Base-by-base conservation (phyloP, 768 basidiomycete genomes). In the Termitomyces bulborhizus region DNA sequence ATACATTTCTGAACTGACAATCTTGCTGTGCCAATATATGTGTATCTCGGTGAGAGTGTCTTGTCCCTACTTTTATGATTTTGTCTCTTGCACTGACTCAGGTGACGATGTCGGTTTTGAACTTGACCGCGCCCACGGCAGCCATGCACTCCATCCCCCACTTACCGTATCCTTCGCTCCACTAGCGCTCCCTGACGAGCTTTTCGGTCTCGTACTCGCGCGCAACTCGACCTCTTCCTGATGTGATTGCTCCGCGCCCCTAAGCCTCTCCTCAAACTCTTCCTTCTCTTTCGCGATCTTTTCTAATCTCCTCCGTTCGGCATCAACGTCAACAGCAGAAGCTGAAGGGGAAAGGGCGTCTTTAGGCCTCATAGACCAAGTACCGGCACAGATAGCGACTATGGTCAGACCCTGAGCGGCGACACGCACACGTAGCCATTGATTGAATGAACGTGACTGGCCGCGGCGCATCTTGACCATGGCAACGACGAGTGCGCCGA, bases 371-470 rank as follows among this genome's bases (percentile, higher is more conserved):
- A 69, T 40, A 15, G 55, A 58, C 53, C 72, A 72, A 2, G 72
- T 68, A 1, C 76, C 76, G 1, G 70, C 77, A 46, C 84, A 80
- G 57, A 88, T 73, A 6, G 86, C 84, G 29, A 79, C 79, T 57
- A 92, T 67, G 0, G 90, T 91, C 37, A 85, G 66, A 1, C 86
- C 86, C 65, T 93, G 90, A 4, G 87, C 79, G 15, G 79, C 77
- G 8, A 93, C 85, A 52, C 90, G 87, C 48, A 83, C 78, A 39
- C 90, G 86, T 37, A 93, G 79, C 85, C 88, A 90, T 63, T 84
- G 76, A 63, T 90, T 88, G 71, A 89, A 78, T 46, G 78, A 76
- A 57, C 71, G 73, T 0, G 82, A 78, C 61, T 90, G 74, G 26
- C 90, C 86, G 32, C 74, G 73, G 40, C 80, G 78, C 12, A 90